Base-by-base conservation (phyloP, 73 alveolate genomes). In the Paramecium bursaria region DNA sequence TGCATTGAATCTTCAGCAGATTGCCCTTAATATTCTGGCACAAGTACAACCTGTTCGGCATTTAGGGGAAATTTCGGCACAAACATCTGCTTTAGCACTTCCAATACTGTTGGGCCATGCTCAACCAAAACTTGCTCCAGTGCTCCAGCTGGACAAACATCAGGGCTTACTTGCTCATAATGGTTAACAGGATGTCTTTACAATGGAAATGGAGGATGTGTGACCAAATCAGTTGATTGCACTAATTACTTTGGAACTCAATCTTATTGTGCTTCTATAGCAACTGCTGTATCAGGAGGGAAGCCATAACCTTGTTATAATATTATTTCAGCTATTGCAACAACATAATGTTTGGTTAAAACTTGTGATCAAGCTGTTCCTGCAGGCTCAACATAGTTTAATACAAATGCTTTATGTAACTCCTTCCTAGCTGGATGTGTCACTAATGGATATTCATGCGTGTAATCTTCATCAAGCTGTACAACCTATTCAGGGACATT, bases 361-460 rank as follows among this genome's bases (percentile, higher is more conserved):
- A n/a, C n/a, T n/a, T n/a, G n/a, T n/a, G n/a, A n/a, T n/a, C n/a
- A n/a, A n/a, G n/a, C n/a, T n/a, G n/a, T n/a, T n/a, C n/a, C n/a
- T n/a, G n/a, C n/a, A n/a, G n/a, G n/a, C n/a, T n/a, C n/a, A n/a
- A n/a, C n/a, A n/a, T n/a, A n/a, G n/a, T n/a, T n/a, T n/a, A n/a
- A n/a, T 39, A 39, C 49, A 7, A 11, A 39, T 39, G 49, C 49
- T 11, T 39, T 39, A 11, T 39, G 49, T 39, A 39, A 39, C 11
- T 7, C 49, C 11, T 39, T 39, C 49, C 11, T 39, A 39, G 49
- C 49, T 7, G 49, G 49, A 39, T 39, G 49, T 11, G 49, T 39
- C 49, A 67, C 82, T 30, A 67, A 44, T 9, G 82, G 82, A 67
- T 15, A 42, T 19, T 42, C 48, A 67, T 67, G 82, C 49, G n/a